phyloP scores from a whole-genome alignment of 2,329 filamentous ascomycete genomes.

The Gremmenia infestans region DNA sequence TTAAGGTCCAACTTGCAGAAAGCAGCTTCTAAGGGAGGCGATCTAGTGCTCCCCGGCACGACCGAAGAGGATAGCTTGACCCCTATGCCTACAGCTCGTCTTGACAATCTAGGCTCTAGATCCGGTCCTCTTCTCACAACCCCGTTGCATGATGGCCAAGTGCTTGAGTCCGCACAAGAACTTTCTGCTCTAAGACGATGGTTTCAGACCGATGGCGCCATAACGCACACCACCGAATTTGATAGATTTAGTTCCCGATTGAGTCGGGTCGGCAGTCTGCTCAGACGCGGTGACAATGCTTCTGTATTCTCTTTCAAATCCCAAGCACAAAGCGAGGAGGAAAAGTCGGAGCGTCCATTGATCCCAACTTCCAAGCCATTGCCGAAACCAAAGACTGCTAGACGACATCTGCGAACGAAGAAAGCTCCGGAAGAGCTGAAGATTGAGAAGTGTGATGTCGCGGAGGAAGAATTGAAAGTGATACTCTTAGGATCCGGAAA shows the following conservation, averaged over 20 bases:
- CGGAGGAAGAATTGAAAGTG: background rate
- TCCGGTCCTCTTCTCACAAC: background rate
- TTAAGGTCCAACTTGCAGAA: constrained; percentile 1
- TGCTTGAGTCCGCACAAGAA: background rate
- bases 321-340: background rate
- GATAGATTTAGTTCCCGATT: background rate
- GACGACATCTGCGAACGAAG: background rate
- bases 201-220: background rate
- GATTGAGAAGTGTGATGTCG: too few relatives aligned
- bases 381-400: background rate
- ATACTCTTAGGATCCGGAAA: background rate
- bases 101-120: background rate
- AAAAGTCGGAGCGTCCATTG: background rate
- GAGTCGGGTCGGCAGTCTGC: background rate
- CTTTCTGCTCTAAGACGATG: background rate
- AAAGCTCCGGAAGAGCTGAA: too few relatives aligned
- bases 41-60: background rate
- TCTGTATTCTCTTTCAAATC: background rate
- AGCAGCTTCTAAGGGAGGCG: background rate
- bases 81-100: too few relatives aligned
- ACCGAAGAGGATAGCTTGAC: background rate
- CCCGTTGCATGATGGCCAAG: background rate
- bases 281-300: background rate
- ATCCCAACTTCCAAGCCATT: background rate
- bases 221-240: background rate